Base-by-base conservation (phyloP, 2,329 filamentous ascomycete genomes). In the Trichophyton rubrum region DNA sequence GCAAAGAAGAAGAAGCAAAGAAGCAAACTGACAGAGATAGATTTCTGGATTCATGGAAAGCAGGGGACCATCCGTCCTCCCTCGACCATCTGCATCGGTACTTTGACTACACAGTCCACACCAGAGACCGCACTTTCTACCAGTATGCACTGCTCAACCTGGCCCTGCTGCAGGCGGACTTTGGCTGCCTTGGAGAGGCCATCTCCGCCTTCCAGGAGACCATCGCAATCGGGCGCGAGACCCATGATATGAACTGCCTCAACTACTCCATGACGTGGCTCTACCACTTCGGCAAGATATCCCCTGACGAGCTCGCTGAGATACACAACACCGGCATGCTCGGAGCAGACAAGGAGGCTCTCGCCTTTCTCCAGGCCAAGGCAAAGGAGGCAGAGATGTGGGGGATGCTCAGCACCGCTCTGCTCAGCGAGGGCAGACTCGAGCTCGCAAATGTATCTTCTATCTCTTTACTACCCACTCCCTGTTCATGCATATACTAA, bases 251-350 rank as follows among this genome's bases (percentile, higher is more conserved):
- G 79, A 85, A 83, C 3, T 97, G 93, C 70, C 80, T 99, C 61
- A 97, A 96, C 72, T 97, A 95, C 74, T 89, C 90, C 35, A 82
- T 99, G 63, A 95, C 90, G 69, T 99, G 93, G 93, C 79, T 97
- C 2, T 95, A 95, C 68, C 90, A 96, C 69, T 95, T 96, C 67
- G 88, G 87, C n/a, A 89, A 90, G 68, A 85, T 88, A 0, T 90
- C 92, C 67, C 88, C 90, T 0, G 80, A 84, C 59, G 80, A 90
- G n/a, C 84, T 90, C 65, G 82, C 79, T 56, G 82, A 85, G 58
- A 78, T 87, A 4, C 86, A 86, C 63, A 85, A 86, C 43, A 85
- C 82, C 67, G 89, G 84, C 61, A 85, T 90, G 79, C 77, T 90
- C 7, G 89, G 86, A 0, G 86, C 85, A 38, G 88, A 90, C 59